Evolutionary conservation across 768 basidiomycete species (phyloP), one percentile per base, ranked within the genome.

Genomic region (Mycena indigotica): DNA sequence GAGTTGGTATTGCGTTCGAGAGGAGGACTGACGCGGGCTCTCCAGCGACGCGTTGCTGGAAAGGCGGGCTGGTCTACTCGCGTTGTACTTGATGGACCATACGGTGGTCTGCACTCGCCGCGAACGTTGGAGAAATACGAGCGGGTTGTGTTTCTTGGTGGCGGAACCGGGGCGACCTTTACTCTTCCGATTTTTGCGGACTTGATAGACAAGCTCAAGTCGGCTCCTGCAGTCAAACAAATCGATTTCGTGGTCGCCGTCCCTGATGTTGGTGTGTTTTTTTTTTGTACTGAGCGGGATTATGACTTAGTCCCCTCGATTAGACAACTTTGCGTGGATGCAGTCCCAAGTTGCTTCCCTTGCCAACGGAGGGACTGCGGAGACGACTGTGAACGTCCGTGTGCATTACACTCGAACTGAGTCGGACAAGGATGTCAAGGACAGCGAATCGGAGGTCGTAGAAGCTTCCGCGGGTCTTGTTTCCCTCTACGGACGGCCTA

Each of bases 161-260:
- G 73, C 17, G 74, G 73, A 0, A 70, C 61, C 21, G 74, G 74
- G 68, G 39, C 49, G 65, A 73, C 67, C 8, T 68, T 68, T 56
- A 66, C 57, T 16, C 39, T 70, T 10, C 70, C 69, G 21, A 53
- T 70, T 21, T 62, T 72, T 40, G 62, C 59, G 40, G 72, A 71
- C 56, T 67, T 68, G 35, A 57, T 63, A 16, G 60, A 52, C 4
- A 29, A 28, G 39, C 32, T 57, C 40, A 61, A 60, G 57, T 55
- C 56, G 30, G 67, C 64, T 58, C 41, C 50, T 28, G 46, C 24
- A 25, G 28, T 23, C 25, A 23, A 44, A 35, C 32, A 35, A 29
- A 50, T 71, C 19, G 62, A 67, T 19, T 63, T 72, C 25, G 61
- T 72, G 44, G 53, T 67, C 39, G 66, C 67, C 2, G 63, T 66